Percentiles rank a stretch among this genome's conserved stretches.
Conservation (phyloP, 257 asterid species). For the Euphrasia confusa region DNA sequence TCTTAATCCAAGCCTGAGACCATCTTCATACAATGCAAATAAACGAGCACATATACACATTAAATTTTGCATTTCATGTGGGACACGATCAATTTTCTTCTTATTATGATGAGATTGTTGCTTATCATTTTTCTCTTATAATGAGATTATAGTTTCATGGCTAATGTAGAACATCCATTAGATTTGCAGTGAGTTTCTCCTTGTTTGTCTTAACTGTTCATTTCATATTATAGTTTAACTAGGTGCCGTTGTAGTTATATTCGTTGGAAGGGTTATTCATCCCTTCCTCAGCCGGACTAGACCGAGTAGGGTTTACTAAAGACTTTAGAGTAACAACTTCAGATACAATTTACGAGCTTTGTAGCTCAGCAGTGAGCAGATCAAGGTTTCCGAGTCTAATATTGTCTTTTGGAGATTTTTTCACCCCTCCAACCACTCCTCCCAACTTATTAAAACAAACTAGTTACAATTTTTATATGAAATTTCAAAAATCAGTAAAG, state of each 20-base stretch:
- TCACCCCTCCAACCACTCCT: background rate
- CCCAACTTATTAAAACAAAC: background rate
- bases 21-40: background rate
- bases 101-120: constrained; percentile 10
- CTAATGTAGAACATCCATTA: constrained; percentile 20
- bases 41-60: constrained; percentile 18
- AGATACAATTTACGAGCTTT: background rate
- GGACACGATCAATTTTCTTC: background rate
- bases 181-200: constrained; percentile 7
- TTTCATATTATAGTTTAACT: constrained; percentile 9
- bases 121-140: background rate
- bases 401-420: background rate
- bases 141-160: no score
- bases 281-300: constrained; percentile 4
- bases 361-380: background rate
- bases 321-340: constrained; percentile 8
- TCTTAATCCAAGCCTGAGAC: constrained; percentile 3
- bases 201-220: constrained; percentile 19
- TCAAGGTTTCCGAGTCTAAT: background rate
- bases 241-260: background rate
- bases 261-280: no score
- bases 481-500: constrained; percentile 8
- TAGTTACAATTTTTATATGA: constrained; percentile 1
- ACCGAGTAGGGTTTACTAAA: constrained; percentile 1
- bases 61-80: constrained; percentile 9